A percentile compares a stretch with the other conserved stretches of the same genome.
Conservation (phyloP, 2,329 filamentous ascomycete species). For the Venturia nashicola region DNA sequence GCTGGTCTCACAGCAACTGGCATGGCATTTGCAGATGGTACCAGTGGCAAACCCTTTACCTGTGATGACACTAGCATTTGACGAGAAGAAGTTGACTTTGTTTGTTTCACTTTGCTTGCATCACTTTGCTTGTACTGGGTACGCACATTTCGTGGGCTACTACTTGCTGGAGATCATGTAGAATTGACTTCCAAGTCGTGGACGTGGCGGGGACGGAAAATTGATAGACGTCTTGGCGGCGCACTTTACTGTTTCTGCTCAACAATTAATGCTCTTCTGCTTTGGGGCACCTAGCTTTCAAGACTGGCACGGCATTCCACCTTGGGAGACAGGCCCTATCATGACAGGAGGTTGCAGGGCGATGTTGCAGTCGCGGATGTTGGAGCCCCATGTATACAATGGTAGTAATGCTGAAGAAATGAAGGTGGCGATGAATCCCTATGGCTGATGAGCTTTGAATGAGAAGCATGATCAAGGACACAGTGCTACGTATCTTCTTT, state of each 20-base stretch:
- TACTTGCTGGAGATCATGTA: neutral
- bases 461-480: no score
- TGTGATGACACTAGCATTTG: conserved; percentile 7
- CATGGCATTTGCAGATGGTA: conserved; percentile 3
- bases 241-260: neutral
- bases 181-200: neutral
- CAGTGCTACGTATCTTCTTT: neutral
- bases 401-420: neutral
- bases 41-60: conserved; percentile 8
- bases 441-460: neutral
- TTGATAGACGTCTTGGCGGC: neutral
- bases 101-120: neutral
- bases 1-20: conserved; percentile 9
- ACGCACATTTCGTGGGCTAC: neutral
- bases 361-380: neutral
- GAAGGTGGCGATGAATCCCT: neutral
- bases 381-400: neutral
- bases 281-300: neutral
- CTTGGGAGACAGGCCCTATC: neutral
- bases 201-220: neutral
- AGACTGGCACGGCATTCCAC: neutral
- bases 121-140: no score
- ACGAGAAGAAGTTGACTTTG: no score
- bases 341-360: neutral
- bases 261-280: neutral